These are phyloP conservation scores for Hypomontagnella monticulosa DNA, from an alignment of 495 filamentous ascomycete species.

Conservation along the genomic window DNA sequence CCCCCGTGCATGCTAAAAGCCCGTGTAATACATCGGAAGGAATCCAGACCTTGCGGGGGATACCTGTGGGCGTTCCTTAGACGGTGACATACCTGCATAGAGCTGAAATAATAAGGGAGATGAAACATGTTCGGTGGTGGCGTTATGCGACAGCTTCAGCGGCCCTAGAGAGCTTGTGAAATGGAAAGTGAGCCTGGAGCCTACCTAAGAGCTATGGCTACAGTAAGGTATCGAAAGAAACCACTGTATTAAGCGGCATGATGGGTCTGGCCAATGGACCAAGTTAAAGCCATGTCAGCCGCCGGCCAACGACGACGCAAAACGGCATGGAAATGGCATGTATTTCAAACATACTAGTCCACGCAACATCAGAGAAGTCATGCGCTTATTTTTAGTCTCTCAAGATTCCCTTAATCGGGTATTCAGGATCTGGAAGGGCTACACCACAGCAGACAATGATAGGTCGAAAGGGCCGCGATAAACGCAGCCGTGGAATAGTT, in stretches of 20 bases:
- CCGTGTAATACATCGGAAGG: conserved; percentile 25
- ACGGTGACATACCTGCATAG: conserved; percentile 21
- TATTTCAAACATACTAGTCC: conserved; percentile 20
- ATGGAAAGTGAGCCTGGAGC: background rate
- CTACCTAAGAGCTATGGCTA: background rate
- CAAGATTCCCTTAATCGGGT: conserved; percentile 12
- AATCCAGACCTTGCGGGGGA: conserved; percentile 22
- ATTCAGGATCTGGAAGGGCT: conserved; percentile 17
- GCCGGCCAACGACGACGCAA: conserved; percentile 17
- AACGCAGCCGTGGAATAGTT: conserved; percentile 26
- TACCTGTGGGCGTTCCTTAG: conserved; percentile 21
- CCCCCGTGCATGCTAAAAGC: conserved; percentile 27
- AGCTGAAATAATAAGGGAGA: conserved; percentile 1
- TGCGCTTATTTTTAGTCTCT: conserved; percentile 34
- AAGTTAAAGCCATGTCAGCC: conserved; percentile 22
- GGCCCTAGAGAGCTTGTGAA: conserved; percentile 6
- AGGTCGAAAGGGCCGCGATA: conserved; percentile 34
- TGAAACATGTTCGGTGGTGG: conserved; percentile 21
- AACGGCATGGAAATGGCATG: conserved; percentile 7
- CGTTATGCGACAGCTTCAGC: conserved; percentile 26
- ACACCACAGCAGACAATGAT: conserved; percentile 25
- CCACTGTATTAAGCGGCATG: conserved; percentile 6
- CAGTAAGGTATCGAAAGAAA: conserved; percentile 6
- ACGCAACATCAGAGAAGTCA: conserved; percentile 26
- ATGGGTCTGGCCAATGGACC: conserved; percentile 19